phyloP scores from a whole-genome alignment of 371 early-diverging fungal species.

The Saksenaea vasiformis region DNA sequence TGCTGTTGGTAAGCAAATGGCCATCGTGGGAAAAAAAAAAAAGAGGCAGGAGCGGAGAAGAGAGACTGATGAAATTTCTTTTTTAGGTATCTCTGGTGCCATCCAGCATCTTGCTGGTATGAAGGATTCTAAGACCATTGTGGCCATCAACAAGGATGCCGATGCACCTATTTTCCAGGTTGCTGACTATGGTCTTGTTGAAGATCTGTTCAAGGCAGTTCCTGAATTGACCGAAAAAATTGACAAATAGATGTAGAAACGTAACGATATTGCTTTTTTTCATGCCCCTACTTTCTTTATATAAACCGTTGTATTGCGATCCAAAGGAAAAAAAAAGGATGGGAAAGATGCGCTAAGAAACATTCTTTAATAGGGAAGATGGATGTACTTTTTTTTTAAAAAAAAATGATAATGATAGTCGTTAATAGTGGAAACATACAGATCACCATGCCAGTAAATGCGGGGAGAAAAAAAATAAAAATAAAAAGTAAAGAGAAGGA shows the following conservation, averaged over 20 bases:
- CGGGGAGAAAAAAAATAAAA: background rate
- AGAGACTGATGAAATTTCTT: background rate
- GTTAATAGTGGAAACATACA: background rate
- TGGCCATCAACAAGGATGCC: constrained; percentile 98
- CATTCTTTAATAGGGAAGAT: no score
- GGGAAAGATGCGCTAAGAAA: background rate
- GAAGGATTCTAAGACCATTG: constrained; percentile 98
- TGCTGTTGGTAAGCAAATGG: constrained; percentile 71
- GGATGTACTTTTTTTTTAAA: no score
- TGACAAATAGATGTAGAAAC: constrained; percentile 24
- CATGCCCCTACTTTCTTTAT: background rate
- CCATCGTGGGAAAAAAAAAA: constrained; percentile 2
- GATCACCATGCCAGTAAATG: background rate
- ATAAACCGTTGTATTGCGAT: background rate
- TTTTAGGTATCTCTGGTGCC: constrained; percentile 89
- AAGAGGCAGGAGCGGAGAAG: background rate
- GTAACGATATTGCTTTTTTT: background rate
- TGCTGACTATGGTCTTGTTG: constrained; percentile 96
- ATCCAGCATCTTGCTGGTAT: constrained; percentile 98
- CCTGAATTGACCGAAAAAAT: constrained; percentile 94
- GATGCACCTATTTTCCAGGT: constrained; percentile 99
- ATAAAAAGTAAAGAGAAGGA: background rate
- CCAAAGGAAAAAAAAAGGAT: background rate
- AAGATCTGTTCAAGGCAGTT: constrained; percentile 91
- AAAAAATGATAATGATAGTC: no score